Evolutionary conservation across 208 protist species (phyloP).

Genomic region (Spongospora subterranea): DNA sequence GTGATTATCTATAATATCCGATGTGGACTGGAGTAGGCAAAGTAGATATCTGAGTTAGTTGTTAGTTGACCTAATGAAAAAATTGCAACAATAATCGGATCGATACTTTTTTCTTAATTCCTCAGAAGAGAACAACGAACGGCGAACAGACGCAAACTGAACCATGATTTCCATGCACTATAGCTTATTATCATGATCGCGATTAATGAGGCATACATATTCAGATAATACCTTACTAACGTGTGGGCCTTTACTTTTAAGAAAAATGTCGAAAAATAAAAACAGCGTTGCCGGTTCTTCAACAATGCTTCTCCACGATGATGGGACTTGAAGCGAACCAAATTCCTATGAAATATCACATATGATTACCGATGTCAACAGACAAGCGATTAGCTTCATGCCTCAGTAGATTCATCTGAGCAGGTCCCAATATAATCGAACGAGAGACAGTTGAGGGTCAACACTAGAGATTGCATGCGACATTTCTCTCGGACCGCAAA

Average conservation of each 20-base stretch:
- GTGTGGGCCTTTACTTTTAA: neutral
- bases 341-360: slow-evolving; percentile 14
- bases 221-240: neutral
- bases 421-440: slow-evolving; percentile 56
- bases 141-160: neutral
- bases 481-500: neutral
- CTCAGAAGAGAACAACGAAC: slow-evolving; percentile 44
- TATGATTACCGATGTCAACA: neutral
- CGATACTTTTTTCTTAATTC: slow-evolving; percentile 35
- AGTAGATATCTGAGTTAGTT: slow-evolving; percentile 32
- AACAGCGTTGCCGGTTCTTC: neutral
- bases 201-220: neutral
- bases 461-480: neutral
- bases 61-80: neutral
- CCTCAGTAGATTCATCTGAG: slow-evolving; percentile 43
- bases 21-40: neutral
- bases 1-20: slow-evolving; percentile 20
- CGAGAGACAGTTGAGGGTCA: slow-evolving; percentile 5
- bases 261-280: slow-evolving; percentile 32
- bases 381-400: neutral
- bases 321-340: slow-evolving; percentile 16
- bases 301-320: neutral
- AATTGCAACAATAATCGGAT: neutral
- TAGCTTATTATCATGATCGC: neutral
- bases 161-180: slow-evolving; percentile 52